Conservation (phyloP, 2,329 filamentous ascomycete genomes). For the Phialophora macrospora region DNA sequence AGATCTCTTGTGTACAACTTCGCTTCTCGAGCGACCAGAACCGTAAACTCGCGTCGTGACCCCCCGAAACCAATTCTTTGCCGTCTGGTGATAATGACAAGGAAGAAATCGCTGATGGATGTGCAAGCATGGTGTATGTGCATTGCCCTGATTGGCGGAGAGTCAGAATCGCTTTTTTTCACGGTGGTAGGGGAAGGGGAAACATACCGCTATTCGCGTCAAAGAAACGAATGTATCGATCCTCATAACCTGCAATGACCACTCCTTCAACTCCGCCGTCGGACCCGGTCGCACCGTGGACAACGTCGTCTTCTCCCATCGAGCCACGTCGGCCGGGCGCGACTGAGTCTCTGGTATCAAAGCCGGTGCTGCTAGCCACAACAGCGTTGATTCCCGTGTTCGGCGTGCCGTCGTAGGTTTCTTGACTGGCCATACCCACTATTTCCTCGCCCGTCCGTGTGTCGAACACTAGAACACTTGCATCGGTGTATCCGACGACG, state of each 20-base stretch:
- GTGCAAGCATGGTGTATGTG: slow-evolving; percentile 98
- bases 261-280: slow-evolving; percentile 86
- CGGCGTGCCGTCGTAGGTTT: slow-evolving; percentile 87
- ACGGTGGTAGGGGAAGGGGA: background rate
- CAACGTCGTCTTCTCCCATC: slow-evolving; percentile 73
- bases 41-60: slow-evolving; percentile 90
- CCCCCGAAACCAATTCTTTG: slow-evolving; percentile 90
- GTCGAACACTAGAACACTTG: slow-evolving; percentile 88
- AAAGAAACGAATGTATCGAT: slow-evolving; percentile 94
- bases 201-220: slow-evolving; percentile 92
- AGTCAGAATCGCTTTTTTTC: slow-evolving; percentile 27
- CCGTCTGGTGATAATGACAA: slow-evolving; percentile 92
- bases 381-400: slow-evolving; percentile 87
- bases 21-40: slow-evolving; percentile 98
- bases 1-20: slow-evolving; percentile 93
- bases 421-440: slow-evolving; percentile 87
- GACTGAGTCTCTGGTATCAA: slow-evolving; percentile 67
- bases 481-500: slow-evolving; percentile 90
- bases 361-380: slow-evolving; percentile 80
- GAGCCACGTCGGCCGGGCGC: slow-evolving; percentile 67
- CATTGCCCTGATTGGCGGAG: slow-evolving; percentile 75
- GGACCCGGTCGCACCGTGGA: slow-evolving; percentile 81
- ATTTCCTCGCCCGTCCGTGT: slow-evolving; percentile 90
- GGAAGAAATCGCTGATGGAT: slow-evolving; percentile 89
- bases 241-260: slow-evolving; percentile 95